These are phyloP conservation scores for Hevea brasiliensis DNA, from an alignment of 345 rosid species.

Conservation along the genomic window DNA sequence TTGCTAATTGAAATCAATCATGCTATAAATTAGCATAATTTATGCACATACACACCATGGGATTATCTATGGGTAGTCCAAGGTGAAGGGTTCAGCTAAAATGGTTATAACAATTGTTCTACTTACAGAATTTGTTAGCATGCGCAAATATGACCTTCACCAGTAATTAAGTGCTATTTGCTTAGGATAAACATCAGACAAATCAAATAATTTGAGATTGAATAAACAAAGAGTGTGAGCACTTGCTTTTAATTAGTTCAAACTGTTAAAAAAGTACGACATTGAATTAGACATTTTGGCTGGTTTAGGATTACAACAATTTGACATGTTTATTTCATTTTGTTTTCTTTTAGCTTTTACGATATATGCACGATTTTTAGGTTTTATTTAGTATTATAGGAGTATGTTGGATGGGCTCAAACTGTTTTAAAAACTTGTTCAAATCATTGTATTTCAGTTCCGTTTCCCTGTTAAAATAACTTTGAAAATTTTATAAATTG, in stretches of 20 bases:
- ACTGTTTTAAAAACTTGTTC: background rate
- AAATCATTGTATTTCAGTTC: background rate
- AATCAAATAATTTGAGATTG: too few species aligned
- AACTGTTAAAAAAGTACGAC: background rate
- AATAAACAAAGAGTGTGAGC: background rate
- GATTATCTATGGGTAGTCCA: background rate
- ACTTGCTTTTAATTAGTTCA: background rate
- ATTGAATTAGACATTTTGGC: too few species aligned
- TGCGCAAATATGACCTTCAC: too few species aligned
- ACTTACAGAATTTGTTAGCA: too few species aligned
- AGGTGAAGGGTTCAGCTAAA: background rate
- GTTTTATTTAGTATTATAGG: background rate
- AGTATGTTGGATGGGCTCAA: background rate
- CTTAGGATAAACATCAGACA: too few species aligned
- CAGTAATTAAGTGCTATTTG: too few species aligned
- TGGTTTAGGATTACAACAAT: background rate
- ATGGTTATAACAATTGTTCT: background rate
- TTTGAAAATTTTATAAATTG: background rate
- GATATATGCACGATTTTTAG: background rate
- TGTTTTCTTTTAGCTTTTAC: background rate
- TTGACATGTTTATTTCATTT: too few species aligned
- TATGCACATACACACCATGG: background rate
- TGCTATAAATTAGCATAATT: background rate
- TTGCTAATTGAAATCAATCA: background rate
- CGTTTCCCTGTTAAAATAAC: background rate